These are phyloP conservation scores for Globisporangium abappressorium DNA, from an alignment of 352 stramenopile genomes.

Conservation along the genomic window DNA sequence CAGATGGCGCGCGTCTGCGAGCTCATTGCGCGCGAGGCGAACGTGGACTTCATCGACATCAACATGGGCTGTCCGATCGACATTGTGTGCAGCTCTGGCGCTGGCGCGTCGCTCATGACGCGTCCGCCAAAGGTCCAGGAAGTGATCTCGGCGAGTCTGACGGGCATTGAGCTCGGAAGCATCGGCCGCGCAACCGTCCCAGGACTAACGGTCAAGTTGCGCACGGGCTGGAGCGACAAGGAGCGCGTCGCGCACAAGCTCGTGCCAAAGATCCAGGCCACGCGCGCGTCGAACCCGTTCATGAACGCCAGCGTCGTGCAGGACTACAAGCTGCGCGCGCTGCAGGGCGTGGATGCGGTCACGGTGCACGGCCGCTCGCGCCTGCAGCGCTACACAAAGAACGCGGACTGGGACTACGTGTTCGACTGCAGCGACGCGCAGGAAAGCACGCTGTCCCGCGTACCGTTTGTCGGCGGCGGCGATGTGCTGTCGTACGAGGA, in stretches of 20 bases:
- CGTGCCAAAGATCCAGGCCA: constrained; percentile 87
- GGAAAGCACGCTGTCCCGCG: constrained; percentile 22
- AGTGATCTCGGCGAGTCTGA: constrained; percentile 88
- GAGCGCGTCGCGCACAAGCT: constrained; percentile 94
- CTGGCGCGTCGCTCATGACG: constrained; percentile 94
- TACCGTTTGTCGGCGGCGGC: constrained; percentile 93
- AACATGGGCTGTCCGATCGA: constrained; percentile 99
- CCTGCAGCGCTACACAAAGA: constrained; percentile 96
- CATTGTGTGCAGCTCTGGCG: constrained; percentile 84
- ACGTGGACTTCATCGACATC: constrained; percentile 98
- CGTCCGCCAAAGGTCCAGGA: constrained; percentile 86
- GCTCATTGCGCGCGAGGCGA: constrained; percentile 90
- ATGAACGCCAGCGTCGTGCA: constrained; percentile 80
- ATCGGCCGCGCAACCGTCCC: constrained; percentile 29
- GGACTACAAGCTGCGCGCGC: constrained; percentile 60
- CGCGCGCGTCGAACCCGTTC: constrained; percentile 52
- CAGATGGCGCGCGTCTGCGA: constrained; percentile 93
- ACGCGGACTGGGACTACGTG: constrained; percentile 99
- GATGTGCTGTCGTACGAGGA: constrained; percentile 87
- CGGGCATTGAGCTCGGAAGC: constrained; percentile 72
- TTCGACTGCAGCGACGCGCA: constrained; percentile 82
- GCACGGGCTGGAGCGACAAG: constrained; percentile 96
- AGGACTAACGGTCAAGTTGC: constrained; percentile 97
- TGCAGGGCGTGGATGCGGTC: constrained; percentile 70
- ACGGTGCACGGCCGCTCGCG: constrained; percentile 96